A percentile compares a stretch with the other conserved stretches of the same genome.
Evolutionary conservation across 1,139 yeast genomes (phyloP).

Genomic region (Pichia sp.): DNA sequence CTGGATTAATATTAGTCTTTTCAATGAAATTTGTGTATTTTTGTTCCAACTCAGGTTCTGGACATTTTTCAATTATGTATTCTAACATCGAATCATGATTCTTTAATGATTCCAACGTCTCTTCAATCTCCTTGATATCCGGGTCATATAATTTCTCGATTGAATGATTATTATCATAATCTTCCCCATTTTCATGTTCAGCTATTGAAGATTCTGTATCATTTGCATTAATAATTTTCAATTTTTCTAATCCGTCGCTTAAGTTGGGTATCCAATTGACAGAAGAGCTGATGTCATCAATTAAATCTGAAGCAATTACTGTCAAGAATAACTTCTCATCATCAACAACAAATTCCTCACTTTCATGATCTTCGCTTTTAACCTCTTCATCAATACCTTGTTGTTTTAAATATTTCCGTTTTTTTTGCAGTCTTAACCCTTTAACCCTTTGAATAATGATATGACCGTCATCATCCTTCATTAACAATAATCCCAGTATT

Average conservation of each 20-base stretch:
- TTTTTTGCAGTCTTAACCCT: constrained; percentile 49
- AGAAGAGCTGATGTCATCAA: constrained; percentile 24
- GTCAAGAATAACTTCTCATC: constrained; percentile 25
- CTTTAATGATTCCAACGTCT: constrained; percentile 14
- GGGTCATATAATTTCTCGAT: not conserved
- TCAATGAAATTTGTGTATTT: constrained; percentile 24
- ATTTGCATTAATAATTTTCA: not conserved
- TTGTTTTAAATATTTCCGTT: constrained; percentile 16
- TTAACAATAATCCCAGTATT: constrained; percentile 67
- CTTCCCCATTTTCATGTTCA: not conserved
- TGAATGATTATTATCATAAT: constrained; percentile 6
- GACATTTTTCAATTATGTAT: constrained; percentile 6
- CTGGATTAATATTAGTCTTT: constrained; percentile 38
- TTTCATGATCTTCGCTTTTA: not conserved
- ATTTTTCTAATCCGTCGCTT: constrained; percentile 8
- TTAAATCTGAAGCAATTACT: constrained; percentile 30
- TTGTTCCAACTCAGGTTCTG: not conserved
- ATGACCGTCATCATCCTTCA: constrained; percentile 35
- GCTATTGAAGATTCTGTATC: not conserved
- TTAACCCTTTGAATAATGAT: constrained; percentile 59
- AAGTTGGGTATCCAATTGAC: constrained; percentile 24
- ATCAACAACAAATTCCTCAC: constrained; percentile 16
- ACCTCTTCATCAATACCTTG: constrained; percentile 1
- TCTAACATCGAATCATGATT: constrained; percentile 11
- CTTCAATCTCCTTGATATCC: constrained; percentile 8